Percentiles rank a stretch among this genome's conserved stretches.
phyloP scores from a whole-genome alignment of 192 early-diverging fungal genomes.

The Mortierella hygrophila region DNA sequence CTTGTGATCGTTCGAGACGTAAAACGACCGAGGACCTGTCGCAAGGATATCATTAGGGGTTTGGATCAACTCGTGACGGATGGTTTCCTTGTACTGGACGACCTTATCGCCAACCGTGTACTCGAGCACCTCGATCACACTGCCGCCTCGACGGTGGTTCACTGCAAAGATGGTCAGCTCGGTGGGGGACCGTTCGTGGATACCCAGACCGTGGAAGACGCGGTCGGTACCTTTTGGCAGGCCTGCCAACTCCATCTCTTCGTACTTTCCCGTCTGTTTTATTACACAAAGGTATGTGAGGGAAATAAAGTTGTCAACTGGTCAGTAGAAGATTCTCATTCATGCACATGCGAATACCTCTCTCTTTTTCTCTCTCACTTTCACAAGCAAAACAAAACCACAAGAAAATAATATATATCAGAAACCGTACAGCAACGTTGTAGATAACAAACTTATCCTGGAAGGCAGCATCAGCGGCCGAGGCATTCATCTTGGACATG shows the following conservation, averaged over 20 bases:
- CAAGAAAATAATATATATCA: conserved; percentile 31
- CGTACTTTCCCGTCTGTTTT: conserved; percentile 57
- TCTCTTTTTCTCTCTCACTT: not conserved
- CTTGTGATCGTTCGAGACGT: conserved; percentile 68
- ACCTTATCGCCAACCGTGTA: conserved; percentile 58
- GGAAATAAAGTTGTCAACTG: not conserved
- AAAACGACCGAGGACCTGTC: conserved; percentile 64
- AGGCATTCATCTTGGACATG: conserved; percentile 25
- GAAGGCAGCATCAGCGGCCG: conserved; percentile 25
- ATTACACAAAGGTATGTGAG: no score
- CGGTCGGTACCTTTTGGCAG: conserved; percentile 38
- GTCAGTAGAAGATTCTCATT: not conserved
- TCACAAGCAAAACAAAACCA: not conserved
- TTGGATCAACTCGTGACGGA: conserved; percentile 63
- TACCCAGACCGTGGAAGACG: conserved; percentile 66
- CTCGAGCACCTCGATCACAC: conserved; percentile 67
- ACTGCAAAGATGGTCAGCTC: conserved; percentile 68
- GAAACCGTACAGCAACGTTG: conserved; percentile 61
- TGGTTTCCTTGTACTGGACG: conserved; percentile 63
- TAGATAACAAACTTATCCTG: conserved; percentile 64
- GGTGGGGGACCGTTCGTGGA: conserved; percentile 59
- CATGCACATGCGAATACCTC: not conserved
- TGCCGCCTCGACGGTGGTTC: conserved; percentile 69
- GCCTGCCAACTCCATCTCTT: conserved; percentile 55
- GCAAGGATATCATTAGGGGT: conserved; percentile 72